Base-by-base conservation (phyloP, 495 filamentous ascomycete genomes). In the Neurospora tetraspora region DNA sequence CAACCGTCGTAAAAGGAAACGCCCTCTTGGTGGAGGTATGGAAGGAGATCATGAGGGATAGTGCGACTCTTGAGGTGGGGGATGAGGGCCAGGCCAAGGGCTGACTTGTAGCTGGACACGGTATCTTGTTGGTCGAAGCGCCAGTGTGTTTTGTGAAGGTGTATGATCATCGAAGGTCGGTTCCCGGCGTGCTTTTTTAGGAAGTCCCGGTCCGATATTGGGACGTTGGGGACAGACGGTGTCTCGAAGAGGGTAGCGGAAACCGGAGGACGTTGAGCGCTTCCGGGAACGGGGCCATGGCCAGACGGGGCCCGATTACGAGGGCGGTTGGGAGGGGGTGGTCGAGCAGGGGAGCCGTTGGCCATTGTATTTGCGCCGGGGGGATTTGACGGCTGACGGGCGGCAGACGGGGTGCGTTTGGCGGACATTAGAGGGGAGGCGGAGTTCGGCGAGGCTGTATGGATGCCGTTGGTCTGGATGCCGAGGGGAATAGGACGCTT, bases 1-100 rank as follows among this genome's bases (percentile, higher is more conserved):
- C 95, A 97, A 23, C 92, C 94, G 79, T 99, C 96, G 77, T 98
- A 99, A 77, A 96, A 98, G n/a, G 82, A 85, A 34, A 97, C 91
- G 9, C 86, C 88, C 20, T 83, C 83, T 34, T 88, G 84, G 39
- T 89, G 86, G 38, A 98, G 78, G 69, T 86, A 83, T n/a, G 82
- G 82, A 3, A 90, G 74, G 68, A 90, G 77, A 20, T 87, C 85
- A 76, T 89, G 84, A 27, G 85, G 86, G 18, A 89, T 76, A 2
- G 86, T 86, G 18, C 85, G 81, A 16, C 39, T 77, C 73, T 79
- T 80, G 16, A 88, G 77, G 80, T 97, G 93, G 75, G 95, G 89
- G 34, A 98, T 84, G 43, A 97, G 88, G 5, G 53, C 53, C 71
- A 92, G 81, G 76, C 87, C 89, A 93, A 98, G 97, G 68, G 95